These are phyloP conservation scores for Penicillium nucicola DNA, from an alignment of 495 filamentous ascomycete genomes.

Conservation along the genomic window DNA sequence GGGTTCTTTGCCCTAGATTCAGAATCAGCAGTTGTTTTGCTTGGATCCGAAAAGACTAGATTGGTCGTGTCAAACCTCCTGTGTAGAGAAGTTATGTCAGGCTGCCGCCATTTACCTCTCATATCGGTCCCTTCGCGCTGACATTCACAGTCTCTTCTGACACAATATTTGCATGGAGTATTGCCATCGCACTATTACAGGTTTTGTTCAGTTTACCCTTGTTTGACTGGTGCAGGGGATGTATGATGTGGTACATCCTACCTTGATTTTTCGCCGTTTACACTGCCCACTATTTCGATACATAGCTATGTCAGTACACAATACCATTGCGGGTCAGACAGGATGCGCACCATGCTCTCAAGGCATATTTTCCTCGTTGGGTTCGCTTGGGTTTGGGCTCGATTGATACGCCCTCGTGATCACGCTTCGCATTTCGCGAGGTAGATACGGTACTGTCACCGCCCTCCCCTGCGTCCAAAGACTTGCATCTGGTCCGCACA, in stretches of 20 bases:
- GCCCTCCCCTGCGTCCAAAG: too few relatives aligned
- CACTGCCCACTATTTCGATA: conserved; percentile 14
- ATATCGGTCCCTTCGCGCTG: conserved; percentile 17
- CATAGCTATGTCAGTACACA: neutral
- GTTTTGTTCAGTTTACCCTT: too few relatives aligned
- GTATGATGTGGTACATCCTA: neutral
- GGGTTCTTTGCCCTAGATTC: too few relatives aligned
- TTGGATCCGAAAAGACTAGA: neutral
- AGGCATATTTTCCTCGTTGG: conserved; percentile 22
- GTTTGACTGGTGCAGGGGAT: neutral
- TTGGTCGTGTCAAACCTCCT: neutral
- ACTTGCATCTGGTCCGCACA: too few relatives aligned
- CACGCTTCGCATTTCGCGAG: too few relatives aligned
- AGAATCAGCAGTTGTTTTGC: neutral
- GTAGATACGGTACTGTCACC: too few relatives aligned
- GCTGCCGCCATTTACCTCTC: conserved; percentile 16
- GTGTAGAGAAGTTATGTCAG: neutral
- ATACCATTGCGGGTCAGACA: neutral
- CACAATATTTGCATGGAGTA: conserved; percentile 19
- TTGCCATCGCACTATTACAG: conserved; percentile 20
- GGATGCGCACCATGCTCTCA: conserved; percentile 23
- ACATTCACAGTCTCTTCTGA: conserved; percentile 9
- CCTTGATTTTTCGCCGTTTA: conserved; percentile 23
- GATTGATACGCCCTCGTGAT: neutral
- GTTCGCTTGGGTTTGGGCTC: conserved; percentile 5